phyloP scores from a whole-genome alignment of 148 eudicot genomes.

The Euryodendron excelsum region DNA sequence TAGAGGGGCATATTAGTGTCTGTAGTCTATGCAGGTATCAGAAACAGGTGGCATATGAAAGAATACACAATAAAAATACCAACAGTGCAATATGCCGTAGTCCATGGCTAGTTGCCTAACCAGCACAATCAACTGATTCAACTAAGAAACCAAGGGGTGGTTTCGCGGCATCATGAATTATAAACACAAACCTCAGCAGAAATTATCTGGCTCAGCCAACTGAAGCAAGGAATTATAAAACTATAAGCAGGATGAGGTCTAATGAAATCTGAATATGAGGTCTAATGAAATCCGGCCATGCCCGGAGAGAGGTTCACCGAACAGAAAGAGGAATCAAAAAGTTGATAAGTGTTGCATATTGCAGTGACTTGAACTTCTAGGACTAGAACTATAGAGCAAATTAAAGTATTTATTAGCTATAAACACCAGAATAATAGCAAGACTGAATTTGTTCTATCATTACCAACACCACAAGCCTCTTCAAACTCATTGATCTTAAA shows the following conservation, averaged over 20 bases:
- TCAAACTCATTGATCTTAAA: constrained; percentile 64
- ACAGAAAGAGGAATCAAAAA: background rate
- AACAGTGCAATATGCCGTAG: background rate
- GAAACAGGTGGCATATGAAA: background rate
- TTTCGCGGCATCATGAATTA: background rate
- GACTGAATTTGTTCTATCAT: constrained; percentile 21
- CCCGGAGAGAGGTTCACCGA: background rate
- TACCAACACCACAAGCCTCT: constrained; percentile 94
- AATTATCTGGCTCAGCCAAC: background rate
- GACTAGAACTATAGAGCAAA: background rate
- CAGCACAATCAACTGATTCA: background rate
- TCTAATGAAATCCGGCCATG: background rate
- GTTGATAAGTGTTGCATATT: too few relatives aligned
- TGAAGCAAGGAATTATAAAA: background rate
- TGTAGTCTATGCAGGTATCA: background rate
- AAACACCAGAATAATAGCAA: background rate
- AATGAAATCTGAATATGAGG: too few relatives aligned
- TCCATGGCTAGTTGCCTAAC: background rate
- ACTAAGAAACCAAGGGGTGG: background rate
- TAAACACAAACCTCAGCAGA: background rate
- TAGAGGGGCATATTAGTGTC: background rate
- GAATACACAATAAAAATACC: background rate
- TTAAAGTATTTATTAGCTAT: too few relatives aligned
- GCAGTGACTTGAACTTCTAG: background rate
- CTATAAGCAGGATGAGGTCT: constrained; percentile 1